Evolutionary conservation across 495 filamentous ascomycete genomes (phyloP), one percentile per base, ranked within the genome.

Genomic region (Hypoxylon lienhwacheense): DNA sequence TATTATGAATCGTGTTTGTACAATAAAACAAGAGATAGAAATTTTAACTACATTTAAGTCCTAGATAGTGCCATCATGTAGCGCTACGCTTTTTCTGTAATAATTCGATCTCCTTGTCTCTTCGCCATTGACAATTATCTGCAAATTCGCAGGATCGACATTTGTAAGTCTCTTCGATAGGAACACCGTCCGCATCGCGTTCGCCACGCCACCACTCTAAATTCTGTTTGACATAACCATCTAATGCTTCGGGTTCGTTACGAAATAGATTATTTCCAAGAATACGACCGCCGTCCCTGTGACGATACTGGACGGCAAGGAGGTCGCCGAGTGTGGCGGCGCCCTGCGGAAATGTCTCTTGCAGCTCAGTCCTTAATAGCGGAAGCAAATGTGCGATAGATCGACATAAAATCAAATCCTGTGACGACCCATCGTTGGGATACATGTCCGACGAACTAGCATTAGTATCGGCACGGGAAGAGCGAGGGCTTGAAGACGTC

Each of bases 161-260:
- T 70, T 98, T 98, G 77, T 85, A 96, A 0, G 89, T 88, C 52
- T 97, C 95, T 68, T 91, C 85, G 8, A 95, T 77, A n/a, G 78
- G 71, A 5, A 97, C 95, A 7, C 93, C 93, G n/a, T 79, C 73
- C 0, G 91, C 82, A 47, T 77, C 72, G 12, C 91, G 69, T 65
- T 90, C 77, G 3, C 95, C 93, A 32, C 78, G 81, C 93, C 93
- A 97, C 90, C 89, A 97, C 19, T 74, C 65, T 79, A 97, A 80
- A 64, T 86, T 84, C 16, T 84, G 75, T 3, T 68, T 63, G 1
- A 96, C 55, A 64, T 95, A 93, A 1, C 62, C 61, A 21, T 82
- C 76, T 43, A 97, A 68, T 12, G 65, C 72, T 1, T 73, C 65
- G 2, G 78, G 78, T 54, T 91, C 85, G 53, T 89, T 88, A 2